Base-by-base conservation (phyloP, 768 basidiomycete genomes). In the Lactarius indigo region DNA sequence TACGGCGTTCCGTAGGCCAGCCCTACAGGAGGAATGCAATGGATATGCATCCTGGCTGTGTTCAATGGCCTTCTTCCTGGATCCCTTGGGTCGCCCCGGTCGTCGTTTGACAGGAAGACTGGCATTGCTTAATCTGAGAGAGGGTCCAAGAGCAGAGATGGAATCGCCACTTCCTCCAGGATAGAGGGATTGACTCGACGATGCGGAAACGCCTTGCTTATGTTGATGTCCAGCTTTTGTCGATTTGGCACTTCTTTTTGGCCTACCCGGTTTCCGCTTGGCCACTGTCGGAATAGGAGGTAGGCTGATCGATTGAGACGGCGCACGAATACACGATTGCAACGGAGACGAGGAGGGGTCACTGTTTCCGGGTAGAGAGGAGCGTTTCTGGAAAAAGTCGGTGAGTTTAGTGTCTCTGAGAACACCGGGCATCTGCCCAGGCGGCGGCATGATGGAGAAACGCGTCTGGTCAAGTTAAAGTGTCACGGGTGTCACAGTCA, bases 201-300 rank as follows among this genome's bases (percentile, higher is more conserved):
- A 44, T 23, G 33, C 50, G 3, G 28, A 20, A 39, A 18, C 8
- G n/a, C 33, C 33, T 15, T 63, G 30, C 15, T 18, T 54, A 69
- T 75, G 50, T 17, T 52, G 50, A 52, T 41, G 54, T 65, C 68
- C 52, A 3, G 67, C 33, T 23, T 52, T 69, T n/a, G 64, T 64
- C 7, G 69, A 62, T 64, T 71, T 78, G 64, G 59, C 72, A 18
- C 66, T 59, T 63, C 71, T 74, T 37, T 67, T 71, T 12, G 73
- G 68, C 31, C 73, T 68, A 30, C 57, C 57, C 41, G 58, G 59
- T 28, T 70, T 75, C 52, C 62, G 66, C 50, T 55, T 68, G 18
- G 35, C 58, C 1, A 54, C 28, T 57, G 33, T 13, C 41, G 47
- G 37, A 52, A 26, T 15, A 26, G 50, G 23, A 28, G 26, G 23